These are phyloP conservation scores for Phialophora macrospora DNA, from an alignment of 2,329 filamentous ascomycete genomes.

Conservation along the genomic window DNA sequence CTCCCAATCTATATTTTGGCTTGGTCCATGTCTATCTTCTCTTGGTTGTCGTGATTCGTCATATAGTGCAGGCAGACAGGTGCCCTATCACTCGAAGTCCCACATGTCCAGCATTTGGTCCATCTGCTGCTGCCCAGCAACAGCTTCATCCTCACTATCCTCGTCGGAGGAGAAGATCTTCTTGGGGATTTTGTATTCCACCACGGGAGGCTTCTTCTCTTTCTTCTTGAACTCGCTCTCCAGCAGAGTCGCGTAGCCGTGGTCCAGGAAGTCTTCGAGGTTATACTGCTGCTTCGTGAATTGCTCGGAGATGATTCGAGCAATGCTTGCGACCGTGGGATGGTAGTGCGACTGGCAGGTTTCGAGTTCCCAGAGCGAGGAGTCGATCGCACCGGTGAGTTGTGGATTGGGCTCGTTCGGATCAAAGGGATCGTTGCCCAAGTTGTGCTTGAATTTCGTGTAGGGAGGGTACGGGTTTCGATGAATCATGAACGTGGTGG, in stretches of 20 bases:
- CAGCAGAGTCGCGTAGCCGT: conserved; percentile 78
- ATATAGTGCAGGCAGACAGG: background rate
- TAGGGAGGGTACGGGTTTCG: conserved; percentile 67
- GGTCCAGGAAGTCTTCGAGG: conserved; percentile 95
- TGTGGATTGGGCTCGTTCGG: conserved; percentile 79
- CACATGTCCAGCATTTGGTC: conserved; percentile 28
- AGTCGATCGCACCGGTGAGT: conserved; percentile 85
- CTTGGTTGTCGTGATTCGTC: conserved; percentile 11
- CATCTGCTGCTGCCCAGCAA: conserved; percentile 10
- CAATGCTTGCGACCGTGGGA: conserved; percentile 91
- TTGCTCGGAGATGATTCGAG: conserved; percentile 92
- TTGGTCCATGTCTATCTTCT: conserved; percentile 14
- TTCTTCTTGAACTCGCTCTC: conserved; percentile 73
- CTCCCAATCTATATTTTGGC: conserved; percentile 12
- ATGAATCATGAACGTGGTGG: conserved; percentile 95
- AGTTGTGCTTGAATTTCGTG: conserved; percentile 64
- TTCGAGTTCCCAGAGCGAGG: conserved; percentile 92
- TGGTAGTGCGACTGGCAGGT: conserved; percentile 93
- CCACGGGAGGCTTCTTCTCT: conserved; percentile 86
- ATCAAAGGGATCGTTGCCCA: conserved; percentile 76
- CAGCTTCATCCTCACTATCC: conserved; percentile 17
- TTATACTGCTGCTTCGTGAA: conserved; percentile 96
- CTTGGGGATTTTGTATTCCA: conserved; percentile 94
- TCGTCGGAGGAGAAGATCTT: conserved; percentile 64
- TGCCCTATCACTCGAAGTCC: conserved; percentile 22